phyloP scores from a whole-genome alignment of 768 basidiomycete species.

The Amanita polypyramis region DNA sequence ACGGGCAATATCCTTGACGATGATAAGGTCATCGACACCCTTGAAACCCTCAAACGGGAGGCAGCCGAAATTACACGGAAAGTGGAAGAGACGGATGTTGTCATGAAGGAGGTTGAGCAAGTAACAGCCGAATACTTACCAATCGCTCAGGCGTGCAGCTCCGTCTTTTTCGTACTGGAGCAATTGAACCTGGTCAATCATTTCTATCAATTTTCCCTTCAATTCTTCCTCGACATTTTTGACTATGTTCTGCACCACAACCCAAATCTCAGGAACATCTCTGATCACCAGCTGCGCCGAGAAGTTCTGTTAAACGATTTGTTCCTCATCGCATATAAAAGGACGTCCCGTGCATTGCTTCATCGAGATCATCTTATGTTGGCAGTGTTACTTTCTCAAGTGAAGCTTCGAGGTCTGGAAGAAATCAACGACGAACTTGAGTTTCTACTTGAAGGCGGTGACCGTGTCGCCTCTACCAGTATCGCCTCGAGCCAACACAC shows the following conservation, averaged over 20 bases:
- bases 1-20: constrained; percentile 96
- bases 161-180: constrained; percentile 94
- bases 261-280: constrained; percentile 73
- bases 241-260: constrained; percentile 90
- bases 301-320: constrained; percentile 79
- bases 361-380: constrained; percentile 88
- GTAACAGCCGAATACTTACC: constrained; percentile 94
- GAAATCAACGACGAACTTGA: constrained; percentile 82
- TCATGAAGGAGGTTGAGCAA: constrained; percentile 94
- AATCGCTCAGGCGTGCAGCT: constrained; percentile 90
- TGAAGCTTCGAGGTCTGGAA: constrained; percentile 72
- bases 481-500: constrained; percentile 25
- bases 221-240: constrained; percentile 98
- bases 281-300: constrained; percentile 63
- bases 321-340: constrained; percentile 79
- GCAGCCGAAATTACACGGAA: constrained; percentile 94
- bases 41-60: constrained; percentile 93
- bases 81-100: constrained; percentile 90
- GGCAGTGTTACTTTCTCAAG: constrained; percentile 81
- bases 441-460: constrained; percentile 85
- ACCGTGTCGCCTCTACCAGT: constrained; percentile 35
- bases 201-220: constrained; percentile 97
- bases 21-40: constrained; percentile 94
- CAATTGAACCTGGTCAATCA: constrained; percentile 91
- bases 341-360: constrained; percentile 84